phyloP scores from a whole-genome alignment of 2,329 filamentous ascomycete genomes.

The Aspergillus fischeri region DNA sequence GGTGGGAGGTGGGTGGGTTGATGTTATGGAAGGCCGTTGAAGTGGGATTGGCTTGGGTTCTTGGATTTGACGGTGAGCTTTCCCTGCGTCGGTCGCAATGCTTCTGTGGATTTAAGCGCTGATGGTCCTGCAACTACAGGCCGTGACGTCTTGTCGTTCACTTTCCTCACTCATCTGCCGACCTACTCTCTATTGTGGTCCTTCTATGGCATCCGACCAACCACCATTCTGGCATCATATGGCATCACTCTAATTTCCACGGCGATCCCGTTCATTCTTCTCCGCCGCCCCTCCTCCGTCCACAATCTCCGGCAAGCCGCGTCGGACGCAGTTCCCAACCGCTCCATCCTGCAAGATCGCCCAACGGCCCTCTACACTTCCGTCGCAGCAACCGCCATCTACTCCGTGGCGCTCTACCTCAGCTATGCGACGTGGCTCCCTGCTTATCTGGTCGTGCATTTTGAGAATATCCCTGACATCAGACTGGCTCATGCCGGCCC shows the following conservation, averaged over 20 bases:
- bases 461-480: conserved; percentile 66
- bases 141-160: conserved; percentile 62
- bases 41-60: conserved; percentile 68
- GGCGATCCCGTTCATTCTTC: conserved; percentile 68
- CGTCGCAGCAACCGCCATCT: conserved; percentile 67
- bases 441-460: conserved; percentile 67
- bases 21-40: conserved; percentile 59
- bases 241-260: conserved; percentile 65
- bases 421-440: conserved; percentile 70
- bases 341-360: conserved; percentile 61
- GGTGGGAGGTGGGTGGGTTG: conserved; percentile 56
- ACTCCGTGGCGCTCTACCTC: conserved; percentile 66
- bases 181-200: conserved; percentile 69
- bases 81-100: not conserved
- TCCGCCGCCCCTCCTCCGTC: conserved; percentile 63
- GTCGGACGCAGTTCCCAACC: conserved; percentile 51
- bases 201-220: conserved; percentile 68
- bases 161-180: conserved; percentile 69
- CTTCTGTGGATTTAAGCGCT: not conserved
- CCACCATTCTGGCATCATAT: conserved; percentile 59
- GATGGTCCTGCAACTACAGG: conserved; percentile 38
- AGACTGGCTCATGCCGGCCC: conserved; percentile 63
- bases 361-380: conserved; percentile 62
- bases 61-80: conserved; percentile 59
- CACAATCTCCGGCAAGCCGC: conserved; percentile 54